A percentile compares a stretch with the other conserved stretches of the same genome.
Evolutionary conservation across 805 yeast species (phyloP).

Genomic region (Saturnispora serradocipensis): DNA sequence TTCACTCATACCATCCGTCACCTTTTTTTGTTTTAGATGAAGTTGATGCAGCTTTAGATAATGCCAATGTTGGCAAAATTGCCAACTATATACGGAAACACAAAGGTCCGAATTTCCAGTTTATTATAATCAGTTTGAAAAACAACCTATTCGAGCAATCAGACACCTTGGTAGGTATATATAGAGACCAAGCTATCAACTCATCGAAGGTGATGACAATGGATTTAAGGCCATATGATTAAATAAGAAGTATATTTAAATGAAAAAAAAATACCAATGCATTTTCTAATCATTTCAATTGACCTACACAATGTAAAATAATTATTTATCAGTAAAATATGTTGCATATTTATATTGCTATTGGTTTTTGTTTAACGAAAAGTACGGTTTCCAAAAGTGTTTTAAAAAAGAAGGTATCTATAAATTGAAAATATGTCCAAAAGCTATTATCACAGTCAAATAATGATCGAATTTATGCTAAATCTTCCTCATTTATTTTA

Average conservation of each 20-base stretch:
- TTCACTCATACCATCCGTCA: conserved; percentile 84
- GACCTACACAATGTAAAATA: too few relatives aligned
- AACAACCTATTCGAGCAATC: conserved; percentile 80
- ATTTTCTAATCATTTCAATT: too few relatives aligned
- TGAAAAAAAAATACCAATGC: too few relatives aligned
- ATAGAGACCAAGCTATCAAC: conserved; percentile 67
- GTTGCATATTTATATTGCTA: too few relatives aligned
- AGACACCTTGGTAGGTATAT: conserved; percentile 88
- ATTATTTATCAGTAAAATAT: too few relatives aligned
- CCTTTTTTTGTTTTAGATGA: conserved; percentile 96
- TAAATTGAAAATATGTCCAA: not conserved
- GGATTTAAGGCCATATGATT: conserved; percentile 56
- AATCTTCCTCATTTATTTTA: conserved; percentile 11
- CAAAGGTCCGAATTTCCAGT: conserved; percentile 74
- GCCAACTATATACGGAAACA: conserved; percentile 77
- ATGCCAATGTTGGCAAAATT: conserved; percentile 73
- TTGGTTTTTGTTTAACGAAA: not conserved
- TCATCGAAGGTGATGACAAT: conserved; percentile 66
- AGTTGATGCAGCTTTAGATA: conserved; percentile 96
- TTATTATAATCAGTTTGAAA: conserved; percentile 87
- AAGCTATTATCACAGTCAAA: not conserved
- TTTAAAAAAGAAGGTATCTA: not conserved
- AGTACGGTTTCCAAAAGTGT: too few relatives aligned
- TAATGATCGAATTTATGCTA: not conserved
- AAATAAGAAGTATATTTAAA: too few relatives aligned